Evolutionary conservation across 495 filamentous ascomycete genomes (phyloP), one percentile per base, ranked within the genome.

Genomic region (Arthonia radiata): DNA sequence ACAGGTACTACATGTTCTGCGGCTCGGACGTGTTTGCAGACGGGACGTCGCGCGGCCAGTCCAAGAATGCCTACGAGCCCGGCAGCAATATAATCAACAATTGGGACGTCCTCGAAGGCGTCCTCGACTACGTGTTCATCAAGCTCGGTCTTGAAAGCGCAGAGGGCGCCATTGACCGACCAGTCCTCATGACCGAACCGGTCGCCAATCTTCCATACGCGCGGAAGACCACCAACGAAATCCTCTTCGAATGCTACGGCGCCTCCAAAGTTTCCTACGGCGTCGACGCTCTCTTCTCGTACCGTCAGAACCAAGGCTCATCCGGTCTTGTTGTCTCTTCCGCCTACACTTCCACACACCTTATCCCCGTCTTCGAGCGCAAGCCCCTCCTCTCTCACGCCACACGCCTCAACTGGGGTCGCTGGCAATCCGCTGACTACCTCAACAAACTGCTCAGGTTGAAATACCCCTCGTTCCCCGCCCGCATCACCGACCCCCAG

Each of bases 271-370:
- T 93, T 3, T 71, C 78, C 18, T 92, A 80, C 42, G 86, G 86
- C 17, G 86, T 97, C 49, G 86, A 97, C 46, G 80, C 78, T 2
- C 64, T 97, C 3, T 93, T 94, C 49, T 83, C 82, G 5, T 97
- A 89, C 54, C 64, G 67, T 19, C 74, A 91, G 49, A 94, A 97
- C 40, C 59, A 71, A 25, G 86, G 86, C 30, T 67, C 54, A n/a
- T 79, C 71, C 13, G 86, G 86, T 6, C 56, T 94, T 2, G 76
- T 97, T 13, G 61, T 97, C 8, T 89, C 79, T 4, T 89, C 80
- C 0, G 83, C 81, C 2, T 72, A 93, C 39, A 89, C 76, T 13
- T 69, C 86, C 1, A 97, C 86, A 1, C 89, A 97, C 43, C 53
- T 94, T n/a, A 90, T 97, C 25, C 86, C 86, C 3, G 77, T 97